A percentile compares a stretch with the other conserved stretches of the same genome.
phyloP scores from a whole-genome alignment of 495 filamentous ascomycete species.

The Mycothermus thermophilus region DNA sequence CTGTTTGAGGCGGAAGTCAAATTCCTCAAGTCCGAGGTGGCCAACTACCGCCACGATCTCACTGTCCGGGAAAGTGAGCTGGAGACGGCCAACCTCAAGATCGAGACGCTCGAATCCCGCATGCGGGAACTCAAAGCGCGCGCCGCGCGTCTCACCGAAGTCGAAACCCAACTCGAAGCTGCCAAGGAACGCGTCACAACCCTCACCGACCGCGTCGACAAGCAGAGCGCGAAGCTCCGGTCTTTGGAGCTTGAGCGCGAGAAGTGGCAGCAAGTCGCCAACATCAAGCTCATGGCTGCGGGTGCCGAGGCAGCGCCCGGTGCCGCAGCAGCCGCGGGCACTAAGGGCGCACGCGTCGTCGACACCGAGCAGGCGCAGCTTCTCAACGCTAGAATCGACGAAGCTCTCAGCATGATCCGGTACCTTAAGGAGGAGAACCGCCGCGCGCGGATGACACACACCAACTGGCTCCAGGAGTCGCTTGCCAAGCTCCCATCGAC shows the following conservation, averaged over 20 bases:
- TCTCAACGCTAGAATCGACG: too few species aligned
- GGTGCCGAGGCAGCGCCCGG: slow-evolving; percentile 25
- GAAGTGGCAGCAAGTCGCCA: slow-evolving; percentile 61
- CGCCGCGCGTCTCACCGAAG: slow-evolving; percentile 45
- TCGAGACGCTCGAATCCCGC: slow-evolving; percentile 74
- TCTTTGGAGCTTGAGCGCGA: slow-evolving; percentile 49
- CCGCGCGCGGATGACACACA: slow-evolving; percentile 47
- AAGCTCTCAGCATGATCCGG: slow-evolving; percentile 61
- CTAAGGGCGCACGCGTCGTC: slow-evolving; percentile 45
- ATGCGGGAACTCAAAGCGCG: slow-evolving; percentile 68
- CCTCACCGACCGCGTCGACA: slow-evolving; percentile 51
- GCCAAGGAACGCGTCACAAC: slow-evolving; percentile 39
- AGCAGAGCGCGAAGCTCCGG: slow-evolving; percentile 43
- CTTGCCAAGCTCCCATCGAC: slow-evolving; percentile 36
- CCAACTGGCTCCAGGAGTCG: slow-evolving; percentile 55
- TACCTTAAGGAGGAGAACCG: slow-evolving; percentile 67
- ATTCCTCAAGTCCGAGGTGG: slow-evolving; percentile 57
- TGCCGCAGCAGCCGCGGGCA: slow-evolving; percentile 36
- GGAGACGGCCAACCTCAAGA: slow-evolving; percentile 70
- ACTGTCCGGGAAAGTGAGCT: slow-evolving; percentile 51
- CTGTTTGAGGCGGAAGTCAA: slow-evolving; percentile 71
- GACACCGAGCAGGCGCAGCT: slow-evolving; percentile 58
- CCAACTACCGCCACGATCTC: slow-evolving; percentile 48
- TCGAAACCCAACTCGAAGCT: slow-evolving; percentile 45
- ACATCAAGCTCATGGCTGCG: slow-evolving; percentile 45